phyloP scores from a whole-genome alignment of 2,329 filamentous ascomycete genomes.

The Calonectria multiphialidica region DNA sequence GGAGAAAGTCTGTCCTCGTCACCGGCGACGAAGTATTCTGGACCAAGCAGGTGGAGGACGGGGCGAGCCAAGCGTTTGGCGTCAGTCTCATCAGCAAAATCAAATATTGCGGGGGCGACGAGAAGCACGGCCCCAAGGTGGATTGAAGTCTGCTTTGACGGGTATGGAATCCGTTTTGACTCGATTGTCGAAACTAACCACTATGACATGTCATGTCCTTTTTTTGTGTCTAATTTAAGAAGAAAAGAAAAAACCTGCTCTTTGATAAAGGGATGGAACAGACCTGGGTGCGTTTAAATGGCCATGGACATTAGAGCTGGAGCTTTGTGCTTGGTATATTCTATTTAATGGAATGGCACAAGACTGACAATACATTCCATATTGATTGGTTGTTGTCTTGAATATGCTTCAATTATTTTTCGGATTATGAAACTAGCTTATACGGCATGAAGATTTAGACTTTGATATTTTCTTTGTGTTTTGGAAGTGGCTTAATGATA shows the following conservation, averaged over 20 bases:
- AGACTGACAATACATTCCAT: too few species aligned
- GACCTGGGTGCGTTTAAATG: neutral
- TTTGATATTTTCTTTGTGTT: too few species aligned
- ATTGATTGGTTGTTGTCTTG: too few species aligned
- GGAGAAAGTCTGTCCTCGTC: slow-evolving; percentile 52
- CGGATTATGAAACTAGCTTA: too few species aligned
- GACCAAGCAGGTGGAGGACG: slow-evolving; percentile 56
- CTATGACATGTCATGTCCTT: slow-evolving; percentile 1
- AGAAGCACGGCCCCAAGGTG: slow-evolving; percentile 23
- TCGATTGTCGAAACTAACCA: neutral
- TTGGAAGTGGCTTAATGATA: too few species aligned
- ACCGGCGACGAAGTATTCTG: slow-evolving; percentile 52
- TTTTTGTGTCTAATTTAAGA: neutral
- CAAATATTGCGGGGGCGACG: slow-evolving; percentile 31
- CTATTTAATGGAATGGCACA: too few species aligned
- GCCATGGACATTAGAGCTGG: neutral
- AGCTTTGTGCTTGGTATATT: neutral
- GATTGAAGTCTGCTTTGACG: slow-evolving; percentile 18
- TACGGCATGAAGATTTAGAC: too few species aligned
- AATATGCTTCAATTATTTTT: too few species aligned
- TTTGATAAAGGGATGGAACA: neutral
- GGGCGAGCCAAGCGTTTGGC: slow-evolving; percentile 50
- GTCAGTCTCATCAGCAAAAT: slow-evolving; percentile 49
- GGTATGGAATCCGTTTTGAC: neutral
- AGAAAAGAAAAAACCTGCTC: neutral